phyloP scores from a whole-genome alignment of 768 basidiomycete species.

The Tricholoma sp. region DNA sequence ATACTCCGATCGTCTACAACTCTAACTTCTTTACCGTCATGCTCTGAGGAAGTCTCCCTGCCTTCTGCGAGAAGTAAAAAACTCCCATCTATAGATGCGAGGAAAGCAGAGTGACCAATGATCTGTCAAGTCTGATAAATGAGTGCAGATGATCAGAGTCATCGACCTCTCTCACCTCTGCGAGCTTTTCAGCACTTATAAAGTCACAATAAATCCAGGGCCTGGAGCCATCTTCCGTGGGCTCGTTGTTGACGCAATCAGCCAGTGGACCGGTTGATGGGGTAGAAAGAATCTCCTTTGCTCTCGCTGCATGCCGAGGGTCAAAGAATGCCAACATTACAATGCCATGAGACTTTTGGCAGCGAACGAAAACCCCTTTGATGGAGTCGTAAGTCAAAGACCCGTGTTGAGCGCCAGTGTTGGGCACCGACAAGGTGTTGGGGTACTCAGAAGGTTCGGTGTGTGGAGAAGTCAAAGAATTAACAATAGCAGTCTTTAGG shows the following conservation, averaged over 20 bases:
- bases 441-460: neutral
- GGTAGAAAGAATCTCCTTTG: conserved; percentile 35
- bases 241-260: conserved; percentile 24
- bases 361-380: conserved; percentile 53
- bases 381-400: conserved; percentile 26
- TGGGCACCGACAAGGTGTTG: conserved; percentile 3
- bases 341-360: conserved; percentile 45
- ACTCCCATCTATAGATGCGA: conserved; percentile 46
- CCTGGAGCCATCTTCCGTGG: conserved; percentile 17
- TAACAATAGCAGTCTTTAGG: conserved; percentile 23
- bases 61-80: conserved; percentile 44
- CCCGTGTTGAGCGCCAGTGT: neutral
- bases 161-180: conserved; percentile 29
- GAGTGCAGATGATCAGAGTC: conserved; percentile 3
- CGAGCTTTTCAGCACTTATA: conserved; percentile 40
- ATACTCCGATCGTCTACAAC: conserved; percentile 5
- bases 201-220: conserved; percentile 37
- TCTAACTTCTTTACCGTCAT: conserved; percentile 6
- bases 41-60: conserved; percentile 14
- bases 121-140: conserved; percentile 30
- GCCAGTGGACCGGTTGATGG: conserved; percentile 23
- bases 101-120: conserved; percentile 47
- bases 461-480: conserved; percentile 14
- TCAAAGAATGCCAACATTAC: conserved; percentile 61
- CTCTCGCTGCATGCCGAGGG: conserved; percentile 45